Evolutionary conservation across 345 rosid species (phyloP), one percentile per base, ranked within the genome.

Genomic region (Schrenkiella parvula): DNA sequence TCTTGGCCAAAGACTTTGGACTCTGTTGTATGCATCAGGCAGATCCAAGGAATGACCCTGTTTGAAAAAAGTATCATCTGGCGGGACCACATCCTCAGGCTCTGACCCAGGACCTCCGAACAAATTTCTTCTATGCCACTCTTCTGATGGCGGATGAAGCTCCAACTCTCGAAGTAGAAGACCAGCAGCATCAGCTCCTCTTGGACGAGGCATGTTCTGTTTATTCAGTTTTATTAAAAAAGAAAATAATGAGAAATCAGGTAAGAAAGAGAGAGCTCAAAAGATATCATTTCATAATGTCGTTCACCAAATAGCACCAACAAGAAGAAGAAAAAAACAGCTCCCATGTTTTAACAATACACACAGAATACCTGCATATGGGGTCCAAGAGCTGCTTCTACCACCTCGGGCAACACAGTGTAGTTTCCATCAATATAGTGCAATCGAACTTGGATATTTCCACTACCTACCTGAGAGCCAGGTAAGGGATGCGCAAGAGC

Each of bases 181-280:
- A 53, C 98, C 99, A 67, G 99, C 99, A 51, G 97, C 98, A 86
- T 95, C 99, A 28, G 97, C 98, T 78, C 98, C 99, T 82, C 98
- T 87, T 53, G 98, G 99, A 62, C 97, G 85, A 63, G 99, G 99
- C 99, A 95, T 95, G 79, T 88, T 92, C 99, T 95, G 83, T 54
- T 22, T 25, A 64, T 73, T 72, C 59, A 74, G 56, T 51, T 72
- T 79, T 66, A n/a, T n/a, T 3, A 10, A 4, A 17, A 41, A 70
- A 25, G 15, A 2, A 17, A 44, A 6, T 44, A 19, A 38, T 38
- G 50, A 64, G 66, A 64, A 22, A 70, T 17, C 59, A 52, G 70
- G n/a, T 47, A 31, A 8, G 59, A 42, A 68, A 72, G 25, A 14
- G 19, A 46, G 31, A 38, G 13, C 37, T 65, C 57, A 31, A 25